phyloP scores from a whole-genome alignment of 192 early-diverging fungal genomes.

The Coemansia sp. region DNA sequence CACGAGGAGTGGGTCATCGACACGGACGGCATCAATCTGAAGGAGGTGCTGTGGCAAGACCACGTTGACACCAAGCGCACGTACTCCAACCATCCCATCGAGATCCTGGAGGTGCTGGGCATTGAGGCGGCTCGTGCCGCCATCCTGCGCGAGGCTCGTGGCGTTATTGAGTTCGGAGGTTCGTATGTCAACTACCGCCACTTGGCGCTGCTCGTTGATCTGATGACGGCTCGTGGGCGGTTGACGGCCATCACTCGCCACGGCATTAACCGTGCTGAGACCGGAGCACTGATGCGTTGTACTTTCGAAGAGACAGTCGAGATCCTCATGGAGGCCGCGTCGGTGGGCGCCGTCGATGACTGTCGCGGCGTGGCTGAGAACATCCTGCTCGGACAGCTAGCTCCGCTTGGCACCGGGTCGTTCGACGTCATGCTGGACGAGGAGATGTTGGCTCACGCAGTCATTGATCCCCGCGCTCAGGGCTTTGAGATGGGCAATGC shows the following conservation, averaged over 20 bases:
- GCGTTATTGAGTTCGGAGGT: conserved; percentile 93
- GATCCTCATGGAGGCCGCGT: conserved; percentile 94
- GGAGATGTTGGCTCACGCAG: conserved; percentile 78
- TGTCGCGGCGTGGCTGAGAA: conserved; percentile 97
- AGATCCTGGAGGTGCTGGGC: conserved; percentile 90
- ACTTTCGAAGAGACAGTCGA: conserved; percentile 99
- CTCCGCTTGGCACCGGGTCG: conserved; percentile 91
- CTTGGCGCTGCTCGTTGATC: conserved; percentile 90
- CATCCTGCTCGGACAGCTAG: conserved; percentile 96
- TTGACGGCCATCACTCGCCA: conserved; percentile 98
- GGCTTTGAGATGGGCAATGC: conserved; percentile 57
- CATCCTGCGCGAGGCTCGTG: conserved; percentile 83
- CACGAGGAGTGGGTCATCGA: conserved; percentile 79
- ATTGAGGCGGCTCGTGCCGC: conserved; percentile 96
- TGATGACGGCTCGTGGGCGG: conserved; percentile 91
- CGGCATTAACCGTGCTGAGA: conserved; percentile 95
- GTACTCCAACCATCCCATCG: conserved; percentile 89
- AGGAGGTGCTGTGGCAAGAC: conserved; percentile 79
- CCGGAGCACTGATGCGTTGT: conserved; percentile 89
- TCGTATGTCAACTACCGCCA: conserved; percentile 99
- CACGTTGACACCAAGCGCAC: conserved; percentile 80
- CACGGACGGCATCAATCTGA: conserved; percentile 91
- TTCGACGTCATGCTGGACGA: conserved; percentile 94
- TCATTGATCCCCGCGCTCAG: conserved; percentile 56
- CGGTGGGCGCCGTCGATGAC: conserved; percentile 87